Base-by-base conservation (phyloP, 805 yeast genomes). In the Zygoascus bituminiphila region DNA sequence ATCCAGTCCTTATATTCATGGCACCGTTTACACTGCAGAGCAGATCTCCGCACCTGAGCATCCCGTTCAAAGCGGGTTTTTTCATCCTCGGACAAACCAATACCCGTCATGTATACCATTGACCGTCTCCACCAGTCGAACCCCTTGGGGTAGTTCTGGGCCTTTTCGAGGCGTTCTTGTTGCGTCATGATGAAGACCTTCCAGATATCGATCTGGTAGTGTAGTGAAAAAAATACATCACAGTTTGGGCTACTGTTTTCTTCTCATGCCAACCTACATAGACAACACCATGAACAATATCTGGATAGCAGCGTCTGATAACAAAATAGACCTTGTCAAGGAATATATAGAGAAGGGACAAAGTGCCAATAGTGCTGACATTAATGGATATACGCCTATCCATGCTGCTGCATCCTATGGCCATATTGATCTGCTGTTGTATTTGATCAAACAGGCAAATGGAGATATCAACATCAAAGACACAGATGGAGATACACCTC, bases 331-430 rank as follows among this genome's bases (percentile, higher is more conserved):
- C 2, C 59, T 72, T 6, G 96, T 93, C 5, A 76, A 80, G 53
- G 54, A 71, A 12, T 69, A 72, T 46, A 66, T 93, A 6, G 70
- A 65, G 9, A 57, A 74, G 0, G 83, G 82, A 0, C 59, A 68
- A 5, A 73, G 81, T 2, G 77, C 96, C 2, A 83, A 87, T 59
- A 75, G 83, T 5, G 78, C 82, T 53, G 99, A 93, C 64, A 84
- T 86, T 1, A 87, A 89, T 59, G 99, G 99, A 0, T 93, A 94
- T 66, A 91, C 98, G 0, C 95, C 98, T 5, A 75, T 93, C 10
- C 99, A 93, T 64, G 99, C 99, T 0, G 98, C 98, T 1, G 95
- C 94, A 2, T 84, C 97, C 1, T 93, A 93, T 64, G 91, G 91
- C 7, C 89, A 91, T 62, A 57, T 67, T 2, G 88, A 83, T 8